Evolutionary conservation across 805 yeast species (phyloP).

Genomic region (Brettanomyces custersianus): DNA sequence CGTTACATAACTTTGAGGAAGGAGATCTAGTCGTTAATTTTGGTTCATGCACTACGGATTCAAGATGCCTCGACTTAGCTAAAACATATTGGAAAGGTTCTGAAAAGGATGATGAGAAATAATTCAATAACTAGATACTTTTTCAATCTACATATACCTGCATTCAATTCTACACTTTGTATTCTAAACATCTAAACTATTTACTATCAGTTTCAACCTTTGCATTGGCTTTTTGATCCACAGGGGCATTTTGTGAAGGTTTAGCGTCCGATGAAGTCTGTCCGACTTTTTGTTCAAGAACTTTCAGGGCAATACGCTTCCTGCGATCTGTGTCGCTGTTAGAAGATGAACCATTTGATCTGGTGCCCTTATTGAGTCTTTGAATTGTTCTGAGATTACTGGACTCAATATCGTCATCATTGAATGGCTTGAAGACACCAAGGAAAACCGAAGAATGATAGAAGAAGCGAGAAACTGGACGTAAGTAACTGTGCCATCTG

Average conservation of each 20-base stretch:
- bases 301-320: constrained; percentile 68
- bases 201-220: background rate
- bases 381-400: constrained; percentile 64
- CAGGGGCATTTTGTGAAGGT: background rate
- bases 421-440: constrained; percentile 51
- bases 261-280: background rate
- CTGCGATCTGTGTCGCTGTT: constrained; percentile 64
- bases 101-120: background rate
- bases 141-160: background rate
- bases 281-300: constrained; percentile 46
- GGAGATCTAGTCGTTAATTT: constrained; percentile 67
- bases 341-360: constrained; percentile 12
- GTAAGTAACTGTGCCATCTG: constrained; percentile 39
- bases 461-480: constrained; percentile 37
- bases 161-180: background rate
- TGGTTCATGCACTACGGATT: constrained; percentile 42
- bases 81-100: constrained; percentile 20
- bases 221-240: background rate
- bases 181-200: background rate
- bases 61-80: constrained; percentile 44
- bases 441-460: constrained; percentile 32
- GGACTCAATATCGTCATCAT: constrained; percentile 60
- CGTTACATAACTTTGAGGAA: background rate
- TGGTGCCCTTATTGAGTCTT: constrained; percentile 31
- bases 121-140: too few relatives aligned